Evolutionary conservation across 768 basidiomycete genomes (phyloP).

Genomic region (Pleurotus platypus): DNA sequence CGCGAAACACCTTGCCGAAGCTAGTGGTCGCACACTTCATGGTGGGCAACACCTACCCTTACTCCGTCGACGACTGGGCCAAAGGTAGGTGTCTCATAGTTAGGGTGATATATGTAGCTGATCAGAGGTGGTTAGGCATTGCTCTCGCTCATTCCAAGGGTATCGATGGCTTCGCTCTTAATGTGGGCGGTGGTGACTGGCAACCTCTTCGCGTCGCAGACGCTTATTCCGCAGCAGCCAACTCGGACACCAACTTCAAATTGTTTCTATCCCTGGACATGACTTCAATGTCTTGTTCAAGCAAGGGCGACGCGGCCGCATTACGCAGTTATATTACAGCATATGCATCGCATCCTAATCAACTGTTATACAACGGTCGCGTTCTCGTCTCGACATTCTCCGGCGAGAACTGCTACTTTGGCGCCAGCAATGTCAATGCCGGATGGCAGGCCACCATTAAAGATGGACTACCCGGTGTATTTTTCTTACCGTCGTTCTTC

Average conservation of each 20-base stretch:
- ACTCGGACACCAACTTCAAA: conserved; percentile 56
- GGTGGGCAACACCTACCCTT: conserved; percentile 68
- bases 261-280: conserved; percentile 80
- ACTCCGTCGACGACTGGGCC: conserved; percentile 43
- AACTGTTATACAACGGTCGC: conserved; percentile 40
- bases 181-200: conserved; percentile 65
- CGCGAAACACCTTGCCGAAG: not conserved
- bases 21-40: conserved; percentile 48
- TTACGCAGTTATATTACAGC: conserved; percentile 53
- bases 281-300: conserved; percentile 56
- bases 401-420: conserved; percentile 68
- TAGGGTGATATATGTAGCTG: not conserved
- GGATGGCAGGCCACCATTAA: conserved; percentile 46
- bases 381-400: conserved; percentile 70
- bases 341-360: conserved; percentile 55
- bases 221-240: conserved; percentile 59
- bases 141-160: conserved; percentile 50
- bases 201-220: conserved; percentile 56
- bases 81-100: conserved; percentile 24
- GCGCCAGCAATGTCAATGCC: conserved; percentile 41
- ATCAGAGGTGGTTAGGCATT: conserved; percentile 31
- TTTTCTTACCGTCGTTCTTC: conserved; percentile 73
- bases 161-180: conserved; percentile 71
- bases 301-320: conserved; percentile 40
- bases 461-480: conserved; percentile 35